Percentiles rank a stretch among this genome's conserved stretches.
Evolutionary conservation across 495 filamentous ascomycete genomes (phyloP).

Genomic region (Acidomyces sp.): DNA sequence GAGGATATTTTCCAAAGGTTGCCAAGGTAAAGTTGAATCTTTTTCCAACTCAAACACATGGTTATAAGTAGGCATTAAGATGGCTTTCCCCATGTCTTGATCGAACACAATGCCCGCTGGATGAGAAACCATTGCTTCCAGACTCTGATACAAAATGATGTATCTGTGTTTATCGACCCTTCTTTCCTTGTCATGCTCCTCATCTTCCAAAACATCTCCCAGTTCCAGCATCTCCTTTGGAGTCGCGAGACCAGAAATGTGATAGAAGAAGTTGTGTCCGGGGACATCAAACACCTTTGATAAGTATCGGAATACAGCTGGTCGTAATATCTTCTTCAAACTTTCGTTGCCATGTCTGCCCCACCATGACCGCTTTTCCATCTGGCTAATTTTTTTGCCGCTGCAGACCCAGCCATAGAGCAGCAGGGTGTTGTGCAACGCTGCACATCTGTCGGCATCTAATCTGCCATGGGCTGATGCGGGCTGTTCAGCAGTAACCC

Average conservation of each 20-base stretch:
- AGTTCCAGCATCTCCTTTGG: slow-evolving; percentile 10
- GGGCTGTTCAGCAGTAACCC: slow-evolving; percentile 1
- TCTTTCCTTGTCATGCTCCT: neutral
- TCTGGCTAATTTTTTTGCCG: neutral
- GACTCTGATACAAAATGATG: slow-evolving; percentile 7
- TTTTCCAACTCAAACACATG: slow-evolving; percentile 11
- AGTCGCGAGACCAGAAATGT: slow-evolving; percentile 3
- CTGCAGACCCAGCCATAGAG: slow-evolving; percentile 25
- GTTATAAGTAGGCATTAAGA: slow-evolving; percentile 15
- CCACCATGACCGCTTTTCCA: slow-evolving; percentile 14
- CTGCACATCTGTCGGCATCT: slow-evolving; percentile 32
- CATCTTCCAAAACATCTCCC: slow-evolving; percentile 13
- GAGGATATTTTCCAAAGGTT: slow-evolving; percentile 6
- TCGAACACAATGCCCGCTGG: slow-evolving; percentile 15
- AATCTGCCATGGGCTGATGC: slow-evolving; percentile 17
- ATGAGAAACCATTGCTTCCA: slow-evolving; percentile 1
- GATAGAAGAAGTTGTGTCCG: slow-evolving; percentile 9
- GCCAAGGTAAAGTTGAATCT: slow-evolving; percentile 6
- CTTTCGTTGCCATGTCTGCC: slow-evolving; percentile 5
- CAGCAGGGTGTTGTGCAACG: slow-evolving; percentile 33
- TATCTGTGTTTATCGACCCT: slow-evolving; percentile 7
- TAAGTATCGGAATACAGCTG: neutral
- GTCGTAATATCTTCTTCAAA: neutral
- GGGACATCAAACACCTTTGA: slow-evolving; percentile 14
- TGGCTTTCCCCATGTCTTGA: slow-evolving; percentile 6